These are phyloP conservation scores for Cardiospermum halicacabum DNA, from an alignment of 345 rosid species.

Conservation along the genomic window DNA sequence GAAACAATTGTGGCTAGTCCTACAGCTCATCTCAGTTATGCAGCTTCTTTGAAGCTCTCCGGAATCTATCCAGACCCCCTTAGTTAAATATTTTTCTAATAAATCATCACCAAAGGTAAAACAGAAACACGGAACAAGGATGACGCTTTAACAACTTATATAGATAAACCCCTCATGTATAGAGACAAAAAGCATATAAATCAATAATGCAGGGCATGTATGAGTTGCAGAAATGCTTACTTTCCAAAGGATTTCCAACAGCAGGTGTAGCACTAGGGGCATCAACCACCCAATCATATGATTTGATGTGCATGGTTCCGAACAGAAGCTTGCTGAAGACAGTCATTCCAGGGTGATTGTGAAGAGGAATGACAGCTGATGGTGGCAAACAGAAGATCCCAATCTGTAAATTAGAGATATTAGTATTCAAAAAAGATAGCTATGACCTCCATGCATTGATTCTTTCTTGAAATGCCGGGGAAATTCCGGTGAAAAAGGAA, in stretches of 20 bases:
- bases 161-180: neutral
- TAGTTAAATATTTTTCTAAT: too few relatives aligned
- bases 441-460: neutral
- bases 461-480: neutral
- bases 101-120: too few relatives aligned
- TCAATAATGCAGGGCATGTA: neutral
- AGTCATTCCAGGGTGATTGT: conserved; percentile 96
- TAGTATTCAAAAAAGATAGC: neutral
- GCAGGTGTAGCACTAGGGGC: conserved; percentile 32
- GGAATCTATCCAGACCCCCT: too few relatives aligned
- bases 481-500: neutral
- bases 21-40: too few relatives aligned
- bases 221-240: conserved; percentile 22
- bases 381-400: conserved; percentile 96
- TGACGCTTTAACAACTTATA: neutral
- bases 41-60: too few relatives aligned
- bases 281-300: conserved; percentile 80
- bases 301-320: conserved; percentile 92
- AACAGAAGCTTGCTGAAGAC: conserved; percentile 92
- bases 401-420: conserved; percentile 42
- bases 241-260: conserved; percentile 18
- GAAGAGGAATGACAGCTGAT: conserved; percentile 81
- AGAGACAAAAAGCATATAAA: neutral
- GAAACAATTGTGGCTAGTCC: neutral
- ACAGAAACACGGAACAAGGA: neutral